Conservation (phyloP, 1,139 yeast genomes). For the Kodamaea sp. region DNA sequence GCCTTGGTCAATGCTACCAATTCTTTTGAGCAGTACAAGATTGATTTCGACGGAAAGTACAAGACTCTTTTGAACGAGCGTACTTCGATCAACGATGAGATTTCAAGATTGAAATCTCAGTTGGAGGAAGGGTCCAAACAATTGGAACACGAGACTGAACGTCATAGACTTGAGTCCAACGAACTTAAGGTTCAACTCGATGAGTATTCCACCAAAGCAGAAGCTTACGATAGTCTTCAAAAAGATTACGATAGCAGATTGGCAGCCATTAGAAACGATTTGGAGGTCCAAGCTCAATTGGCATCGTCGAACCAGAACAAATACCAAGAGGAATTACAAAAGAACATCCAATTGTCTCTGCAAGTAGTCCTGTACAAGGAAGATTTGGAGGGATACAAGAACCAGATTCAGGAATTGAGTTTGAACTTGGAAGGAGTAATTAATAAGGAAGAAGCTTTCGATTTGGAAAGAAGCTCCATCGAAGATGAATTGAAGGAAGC, state of each 20-base stretch:
- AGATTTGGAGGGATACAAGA: constrained; percentile 37
- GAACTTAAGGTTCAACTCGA: constrained; percentile 26
- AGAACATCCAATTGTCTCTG: constrained; percentile 56
- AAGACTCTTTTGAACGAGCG: constrained; percentile 26
- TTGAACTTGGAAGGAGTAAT: constrained; percentile 24
- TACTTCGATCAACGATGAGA: constrained; percentile 21
- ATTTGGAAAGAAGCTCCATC: constrained; percentile 36
- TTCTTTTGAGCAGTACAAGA: constrained; percentile 38
- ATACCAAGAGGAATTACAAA: constrained; percentile 58
- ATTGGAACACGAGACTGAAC: constrained; percentile 16
- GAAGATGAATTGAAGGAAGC: constrained; percentile 56
- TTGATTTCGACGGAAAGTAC: constrained; percentile 25
- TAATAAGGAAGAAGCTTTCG: constrained; percentile 26
- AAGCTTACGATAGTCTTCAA: constrained; percentile 37
- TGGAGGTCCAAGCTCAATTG: constrained; percentile 51
- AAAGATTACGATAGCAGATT: constrained; percentile 37
- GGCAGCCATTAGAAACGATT: constrained; percentile 38
- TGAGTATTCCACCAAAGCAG: constrained; percentile 29
- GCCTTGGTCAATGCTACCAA: constrained; percentile 41
- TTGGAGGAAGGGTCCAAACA: constrained; percentile 18
- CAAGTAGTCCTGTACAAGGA: constrained; percentile 47
- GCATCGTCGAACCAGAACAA: constrained; percentile 53
- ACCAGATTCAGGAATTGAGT: constrained; percentile 35
- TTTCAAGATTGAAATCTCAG: constrained; percentile 17
- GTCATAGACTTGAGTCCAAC: constrained; percentile 20